phyloP scores from a whole-genome alignment of 2,329 filamentous ascomycete species.

The Monascus ruber region DNA sequence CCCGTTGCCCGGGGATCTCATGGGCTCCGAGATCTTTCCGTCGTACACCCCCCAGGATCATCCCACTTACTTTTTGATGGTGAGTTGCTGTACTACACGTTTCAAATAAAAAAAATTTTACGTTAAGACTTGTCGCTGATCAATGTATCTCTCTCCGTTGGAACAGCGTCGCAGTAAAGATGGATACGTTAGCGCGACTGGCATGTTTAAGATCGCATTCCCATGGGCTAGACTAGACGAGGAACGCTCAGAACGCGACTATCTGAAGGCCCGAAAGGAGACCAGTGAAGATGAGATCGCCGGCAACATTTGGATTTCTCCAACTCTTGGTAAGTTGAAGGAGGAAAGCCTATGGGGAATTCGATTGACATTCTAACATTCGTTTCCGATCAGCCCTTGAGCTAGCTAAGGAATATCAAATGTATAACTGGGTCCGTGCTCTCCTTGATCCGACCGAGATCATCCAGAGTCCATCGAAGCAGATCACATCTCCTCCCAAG shows the following conservation, averaged over 20 bases:
- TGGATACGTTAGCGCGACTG: slow-evolving; percentile 54
- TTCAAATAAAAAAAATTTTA: neutral
- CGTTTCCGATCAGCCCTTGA: slow-evolving; percentile 52
- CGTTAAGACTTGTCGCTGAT: neutral
- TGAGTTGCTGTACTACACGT: slow-evolving; percentile 27
- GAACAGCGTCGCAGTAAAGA: slow-evolving; percentile 51
- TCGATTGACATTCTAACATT: slow-evolving; percentile 4
- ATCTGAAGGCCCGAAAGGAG: slow-evolving; percentile 69
- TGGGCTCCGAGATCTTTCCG: slow-evolving; percentile 81
- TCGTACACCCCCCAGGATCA: slow-evolving; percentile 48
- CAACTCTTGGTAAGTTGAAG: slow-evolving; percentile 48
- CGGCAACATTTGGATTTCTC: slow-evolving; percentile 92
- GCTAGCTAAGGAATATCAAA: slow-evolving; percentile 77
- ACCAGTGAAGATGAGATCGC: slow-evolving; percentile 88
- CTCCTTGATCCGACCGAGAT: slow-evolving; percentile 83
- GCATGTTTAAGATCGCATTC: slow-evolving; percentile 60
- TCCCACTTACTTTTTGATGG: slow-evolving; percentile 93
- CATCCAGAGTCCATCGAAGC: slow-evolving; percentile 53
- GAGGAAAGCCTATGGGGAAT: neutral
- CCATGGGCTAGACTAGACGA: slow-evolving; percentile 52
- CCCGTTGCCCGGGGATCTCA: slow-evolving; percentile 80
- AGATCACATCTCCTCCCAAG: slow-evolving; percentile 69
- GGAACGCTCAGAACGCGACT: slow-evolving; percentile 50
- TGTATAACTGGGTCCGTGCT: slow-evolving; percentile 80
- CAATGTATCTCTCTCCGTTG: neutral